Base-by-base conservation (phyloP, 345 rosid genomes). In the Camelina laxa region DNA sequence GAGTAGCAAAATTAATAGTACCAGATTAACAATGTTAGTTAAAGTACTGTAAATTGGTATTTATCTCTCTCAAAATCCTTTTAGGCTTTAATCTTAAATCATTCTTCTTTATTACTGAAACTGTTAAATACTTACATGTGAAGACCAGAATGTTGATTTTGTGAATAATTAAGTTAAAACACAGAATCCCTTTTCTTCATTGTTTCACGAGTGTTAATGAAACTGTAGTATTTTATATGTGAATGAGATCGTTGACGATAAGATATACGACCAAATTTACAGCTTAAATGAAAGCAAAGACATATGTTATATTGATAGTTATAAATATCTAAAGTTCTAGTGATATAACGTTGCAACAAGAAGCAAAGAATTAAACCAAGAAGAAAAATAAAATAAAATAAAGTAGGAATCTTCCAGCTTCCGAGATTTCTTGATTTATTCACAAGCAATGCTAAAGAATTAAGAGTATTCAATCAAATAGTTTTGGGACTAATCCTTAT, bases 381-480 rank as follows among this genome's bases (percentile, higher is more conserved):
- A 22, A 14, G 39, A 7, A 39, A 17, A 41, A 30, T 7, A 45
- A 27, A 27, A 55, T 13, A 4, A 36, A 70, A 27, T 27, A 64
- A 70, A 69, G 73, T 41, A 66, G 30, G 81, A 72, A 72, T 78
- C 81, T 72, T 78, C 77, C 70, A 72, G 81, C 77, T 78, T 72
- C 73, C 47, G 72, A 78, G 77, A 72, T 78, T 60, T 58, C 81
- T 78, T 78, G 65, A 78, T 78, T 78, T 72, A 72, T 72, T 72
- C 77, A 78, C 77, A 78, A 78, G 81, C 72, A 78, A 78, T 33
- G 41, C 59, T 47, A 66, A 72, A 60, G 51, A 59, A 35, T 65
- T 42, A 73, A 19, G 53, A 54, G 5, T 53, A 35, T 73, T 41
- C 59, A 38, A 71, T 50, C 65, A 65, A 22, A 59, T 11, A 22